These are phyloP conservation scores for Luzula sylvatica DNA, from an alignment of 176 grass and related monocot genomes.

Conservation along the genomic window DNA sequence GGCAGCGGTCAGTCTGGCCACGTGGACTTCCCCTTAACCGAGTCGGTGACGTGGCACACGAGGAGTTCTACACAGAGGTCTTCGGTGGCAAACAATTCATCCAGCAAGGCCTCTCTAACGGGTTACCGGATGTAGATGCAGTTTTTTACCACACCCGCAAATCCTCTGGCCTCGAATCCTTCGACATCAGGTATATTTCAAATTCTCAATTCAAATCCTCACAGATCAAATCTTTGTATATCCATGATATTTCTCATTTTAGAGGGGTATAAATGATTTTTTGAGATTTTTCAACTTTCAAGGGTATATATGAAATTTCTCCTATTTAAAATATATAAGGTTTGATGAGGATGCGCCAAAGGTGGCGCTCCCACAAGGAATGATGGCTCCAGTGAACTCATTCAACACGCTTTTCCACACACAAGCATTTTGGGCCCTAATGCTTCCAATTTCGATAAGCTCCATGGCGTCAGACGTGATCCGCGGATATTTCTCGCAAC, in stretches of 20 bases:
- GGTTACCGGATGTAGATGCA: conserved; percentile 81
- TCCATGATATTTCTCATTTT: too few relatives aligned
- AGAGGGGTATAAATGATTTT: too few relatives aligned
- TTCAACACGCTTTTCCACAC: conserved; percentile 94
- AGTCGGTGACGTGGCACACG: conserved; percentile 75
- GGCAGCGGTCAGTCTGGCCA: conserved; percentile 93
- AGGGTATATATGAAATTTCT: too few relatives aligned
- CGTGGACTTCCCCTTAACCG: conserved; percentile 76
- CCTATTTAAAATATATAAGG: conserved; percentile 13
- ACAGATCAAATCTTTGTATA: too few relatives aligned
- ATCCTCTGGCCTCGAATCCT: conserved; percentile 36
- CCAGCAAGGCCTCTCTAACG: conserved; percentile 90
- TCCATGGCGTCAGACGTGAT: conserved; percentile 97
- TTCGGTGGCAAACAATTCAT: conserved; percentile 88
- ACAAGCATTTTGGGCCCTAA: conserved; percentile 89
- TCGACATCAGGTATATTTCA: conserved; percentile 19
- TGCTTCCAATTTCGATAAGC: conserved; percentile 85
- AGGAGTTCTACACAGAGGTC: conserved; percentile 91
- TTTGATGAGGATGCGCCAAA: conserved; percentile 85
- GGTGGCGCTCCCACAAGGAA: conserved; percentile 76
- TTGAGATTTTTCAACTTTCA: too few relatives aligned
- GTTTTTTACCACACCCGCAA: conserved; percentile 97
- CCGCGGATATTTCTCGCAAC: conserved; percentile 81
- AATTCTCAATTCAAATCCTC: not conserved
- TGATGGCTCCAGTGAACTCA: conserved; percentile 87